Percentiles rank a stretch among this genome's conserved stretches.
Conservation (phyloP, 2,329 filamentous ascomycete species). For the Triangularia verruculosa region DNA sequence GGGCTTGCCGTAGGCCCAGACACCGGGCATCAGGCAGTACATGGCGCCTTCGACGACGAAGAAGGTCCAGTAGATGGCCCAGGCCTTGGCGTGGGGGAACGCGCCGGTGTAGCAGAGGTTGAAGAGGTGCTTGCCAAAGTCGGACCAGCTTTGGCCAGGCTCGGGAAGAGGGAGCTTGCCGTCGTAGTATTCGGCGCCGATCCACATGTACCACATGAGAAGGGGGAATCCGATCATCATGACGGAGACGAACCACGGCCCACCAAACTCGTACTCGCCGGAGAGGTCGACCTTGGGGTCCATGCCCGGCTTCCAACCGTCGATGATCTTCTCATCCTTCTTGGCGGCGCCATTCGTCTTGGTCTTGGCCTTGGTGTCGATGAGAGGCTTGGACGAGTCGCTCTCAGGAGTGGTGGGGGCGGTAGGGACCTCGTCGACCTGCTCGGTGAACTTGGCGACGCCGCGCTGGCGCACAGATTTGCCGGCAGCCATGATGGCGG, state of each 20-base stretch:
- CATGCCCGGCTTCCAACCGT: conserved; percentile 58
- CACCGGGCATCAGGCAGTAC: conserved; percentile 83
- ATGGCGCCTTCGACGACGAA: conserved; percentile 78
- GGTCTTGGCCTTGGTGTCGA: conserved; percentile 27
- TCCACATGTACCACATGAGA: conserved; percentile 99
- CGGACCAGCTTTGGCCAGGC: conserved; percentile 61
- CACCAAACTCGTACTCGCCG: conserved; percentile 78
- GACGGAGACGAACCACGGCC: conserved; percentile 69
- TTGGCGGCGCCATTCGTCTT: conserved; percentile 27
- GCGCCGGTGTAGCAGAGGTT: conserved; percentile 77
- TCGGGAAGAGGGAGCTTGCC: conserved; percentile 71
- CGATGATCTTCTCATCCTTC: conserved; percentile 38
- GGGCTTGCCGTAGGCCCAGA: conserved; percentile 85
- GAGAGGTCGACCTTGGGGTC: conserved; percentile 64
- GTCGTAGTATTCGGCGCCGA: conserved; percentile 88
- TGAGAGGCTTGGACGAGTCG: conserved; percentile 1
- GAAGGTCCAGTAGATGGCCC: conserved; percentile 93
- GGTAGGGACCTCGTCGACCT: conserved; percentile 37
- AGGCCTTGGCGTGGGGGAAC: conserved; percentile 78
- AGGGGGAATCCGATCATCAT: conserved; percentile 94
- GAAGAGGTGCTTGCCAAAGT: conserved; percentile 71
- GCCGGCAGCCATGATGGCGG: conserved; percentile 38
- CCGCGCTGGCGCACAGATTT: conserved; percentile 45
- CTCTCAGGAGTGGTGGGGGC: conserved; percentile 21
- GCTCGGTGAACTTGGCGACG: conserved; percentile 48